phyloP scores from a whole-genome alignment of 2,329 filamentous ascomycete genomes.

The Clarireedia hainanense region DNA sequence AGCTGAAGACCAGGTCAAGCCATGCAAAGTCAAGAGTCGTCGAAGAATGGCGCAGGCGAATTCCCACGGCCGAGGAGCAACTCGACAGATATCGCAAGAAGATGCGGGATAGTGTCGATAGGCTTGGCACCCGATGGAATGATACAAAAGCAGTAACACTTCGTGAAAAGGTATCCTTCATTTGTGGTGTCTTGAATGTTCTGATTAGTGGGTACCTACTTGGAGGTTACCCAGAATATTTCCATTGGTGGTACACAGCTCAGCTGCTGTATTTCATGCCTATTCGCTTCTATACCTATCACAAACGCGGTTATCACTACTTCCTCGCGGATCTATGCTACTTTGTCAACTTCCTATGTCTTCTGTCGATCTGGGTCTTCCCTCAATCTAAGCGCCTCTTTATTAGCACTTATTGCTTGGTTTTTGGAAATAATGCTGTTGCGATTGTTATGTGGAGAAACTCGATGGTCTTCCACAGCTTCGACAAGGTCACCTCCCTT shows the following conservation, averaged over 20 bases:
- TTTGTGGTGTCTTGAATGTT: slow-evolving; percentile 92
- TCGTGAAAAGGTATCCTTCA: slow-evolving; percentile 92
- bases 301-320: slow-evolving; percentile 88
- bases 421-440: slow-evolving; percentile 93
- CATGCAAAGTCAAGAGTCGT: slow-evolving; percentile 83
- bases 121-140: slow-evolving; percentile 77
- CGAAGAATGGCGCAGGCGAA: slow-evolving; percentile 81
- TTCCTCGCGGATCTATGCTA: slow-evolving; percentile 97
- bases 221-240: slow-evolving; percentile 74
- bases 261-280: slow-evolving; percentile 96
- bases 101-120: slow-evolving; percentile 84
- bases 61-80: slow-evolving; percentile 85
- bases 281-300: slow-evolving; percentile 86
- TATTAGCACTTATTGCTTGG: slow-evolving; percentile 84
- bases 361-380: slow-evolving; percentile 83
- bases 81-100: slow-evolving; percentile 82
- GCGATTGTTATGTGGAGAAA: slow-evolving; percentile 99
- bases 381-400: slow-evolving; percentile 85
- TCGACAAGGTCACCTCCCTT: slow-evolving; percentile 95
- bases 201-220: slow-evolving; percentile 94
- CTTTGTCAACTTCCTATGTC: slow-evolving; percentile 84
- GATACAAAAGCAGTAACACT: slow-evolving; percentile 81
- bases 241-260: slow-evolving; percentile 85
- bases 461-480: slow-evolving; percentile 93
- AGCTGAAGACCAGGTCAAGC: slow-evolving; percentile 65